phyloP scores from a whole-genome alignment of 495 filamentous ascomycete species.

The Aspergillus conjunctus region DNA sequence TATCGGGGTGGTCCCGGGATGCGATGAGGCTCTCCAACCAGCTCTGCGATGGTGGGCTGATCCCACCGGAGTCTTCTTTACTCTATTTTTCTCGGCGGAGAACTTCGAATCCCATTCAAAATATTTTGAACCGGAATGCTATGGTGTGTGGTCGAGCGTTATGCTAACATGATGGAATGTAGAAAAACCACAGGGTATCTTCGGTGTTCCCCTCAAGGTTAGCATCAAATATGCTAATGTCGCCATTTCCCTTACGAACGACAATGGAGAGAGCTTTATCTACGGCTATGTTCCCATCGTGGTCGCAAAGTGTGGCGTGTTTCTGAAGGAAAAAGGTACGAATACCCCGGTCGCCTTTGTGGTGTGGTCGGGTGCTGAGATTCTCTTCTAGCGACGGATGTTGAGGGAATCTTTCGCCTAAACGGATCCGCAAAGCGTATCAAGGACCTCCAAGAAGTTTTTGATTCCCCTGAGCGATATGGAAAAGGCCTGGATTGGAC shows the following conservation, averaged over 20 bases:
- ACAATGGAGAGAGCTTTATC: conserved; percentile 89
- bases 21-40: conserved; percentile 14
- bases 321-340: conserved; percentile 96
- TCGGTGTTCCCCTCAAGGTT: conserved; percentile 88
- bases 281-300: conserved; percentile 99
- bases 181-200: conserved; percentile 65
- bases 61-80: not conserved
- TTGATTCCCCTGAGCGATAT: conserved; percentile 94
- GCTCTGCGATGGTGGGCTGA: not conserved
- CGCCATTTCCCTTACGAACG: conserved; percentile 92
- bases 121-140: not conserved
- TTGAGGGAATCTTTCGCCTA: conserved; percentile 96
- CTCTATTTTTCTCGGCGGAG: not conserved
- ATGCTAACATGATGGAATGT: conserved; percentile 12
- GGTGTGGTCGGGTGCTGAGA: conserved; percentile 1
- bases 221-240: conserved; percentile 99
- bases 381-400: conserved; percentile 72
- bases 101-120: not conserved
- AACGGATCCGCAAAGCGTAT: conserved; percentile 97
- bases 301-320: conserved; percentile 97
- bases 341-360: conserved; percentile 3
- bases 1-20: not conserved
- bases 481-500: conserved; percentile 97
- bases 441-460: conserved; percentile 88
- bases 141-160: not conserved